These are phyloP conservation scores for Boletus bicolor DNA, from an alignment of 768 basidiomycete species.

Conservation along the genomic window DNA sequence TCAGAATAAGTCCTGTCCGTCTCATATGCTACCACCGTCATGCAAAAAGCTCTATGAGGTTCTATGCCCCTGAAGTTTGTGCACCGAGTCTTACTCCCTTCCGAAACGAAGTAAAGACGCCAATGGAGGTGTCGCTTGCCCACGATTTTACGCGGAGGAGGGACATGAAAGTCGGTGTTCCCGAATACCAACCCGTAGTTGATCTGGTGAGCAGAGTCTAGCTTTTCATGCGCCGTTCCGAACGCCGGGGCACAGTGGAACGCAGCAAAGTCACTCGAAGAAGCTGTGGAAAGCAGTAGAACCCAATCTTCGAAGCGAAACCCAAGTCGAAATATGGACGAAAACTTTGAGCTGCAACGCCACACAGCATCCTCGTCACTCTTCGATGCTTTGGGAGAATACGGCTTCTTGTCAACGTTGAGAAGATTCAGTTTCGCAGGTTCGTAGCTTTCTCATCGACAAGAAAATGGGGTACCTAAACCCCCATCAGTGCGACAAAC, in stretches of 20 bases:
- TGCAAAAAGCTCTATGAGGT: slow-evolving; percentile 54
- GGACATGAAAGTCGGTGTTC: slow-evolving; percentile 4
- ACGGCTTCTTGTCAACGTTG: slow-evolving; percentile 8
- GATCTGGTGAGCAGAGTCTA: slow-evolving; percentile 37
- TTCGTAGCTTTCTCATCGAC: slow-evolving; percentile 5
- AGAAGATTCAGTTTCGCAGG: slow-evolving; percentile 26
- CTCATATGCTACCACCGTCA: slow-evolving; percentile 56
- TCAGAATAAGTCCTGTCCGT: slow-evolving; percentile 19
- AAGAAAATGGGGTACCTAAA: background rate
- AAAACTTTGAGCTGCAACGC: background rate
- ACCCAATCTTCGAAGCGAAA: background rate
- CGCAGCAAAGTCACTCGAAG: slow-evolving; percentile 37
- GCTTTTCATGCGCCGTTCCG: background rate
- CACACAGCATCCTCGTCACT: background rate
- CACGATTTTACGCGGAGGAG: slow-evolving; percentile 38
- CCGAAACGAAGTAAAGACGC: slow-evolving; percentile 17
- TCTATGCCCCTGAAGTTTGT: slow-evolving; percentile 51
- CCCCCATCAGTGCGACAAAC: slow-evolving; percentile 52
- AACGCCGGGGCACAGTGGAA: slow-evolving; percentile 39
- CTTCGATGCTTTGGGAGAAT: background rate
- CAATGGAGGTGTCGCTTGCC: slow-evolving; percentile 30
- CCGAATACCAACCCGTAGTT: slow-evolving; percentile 32
- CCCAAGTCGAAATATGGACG: background rate
- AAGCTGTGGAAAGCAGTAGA: slow-evolving; percentile 16
- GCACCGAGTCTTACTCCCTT: slow-evolving; percentile 21